Evolutionary conservation across 805 yeast genomes (phyloP).

Genomic region (Grigorovia transvaalensis): DNA sequence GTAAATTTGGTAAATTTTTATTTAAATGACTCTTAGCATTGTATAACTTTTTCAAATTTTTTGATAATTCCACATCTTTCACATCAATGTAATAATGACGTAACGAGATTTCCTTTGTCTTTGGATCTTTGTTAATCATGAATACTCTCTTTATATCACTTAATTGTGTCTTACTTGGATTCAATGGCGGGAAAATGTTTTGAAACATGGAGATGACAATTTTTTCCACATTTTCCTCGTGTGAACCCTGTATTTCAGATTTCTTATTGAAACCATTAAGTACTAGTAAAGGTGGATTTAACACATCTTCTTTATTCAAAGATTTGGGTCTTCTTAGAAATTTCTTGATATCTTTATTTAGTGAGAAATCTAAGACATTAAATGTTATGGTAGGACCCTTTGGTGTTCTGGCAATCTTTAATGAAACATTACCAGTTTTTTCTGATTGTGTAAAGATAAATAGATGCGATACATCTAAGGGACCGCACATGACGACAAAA

Average conservation of each 20-base stretch:
- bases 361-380: conserved; percentile 62
- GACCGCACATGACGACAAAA: conserved; percentile 97
- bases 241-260: conserved; percentile 4
- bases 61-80: conserved; percentile 67
- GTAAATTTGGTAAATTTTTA: conserved; percentile 61
- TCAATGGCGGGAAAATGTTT: conserved; percentile 90
- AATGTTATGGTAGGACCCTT: conserved; percentile 91
- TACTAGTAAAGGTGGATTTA: conserved; percentile 81
- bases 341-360: conserved; percentile 68
- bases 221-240: conserved; percentile 55
- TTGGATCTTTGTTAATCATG: conserved; percentile 63
- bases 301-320: conserved; percentile 54
- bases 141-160: conserved; percentile 72
- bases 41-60: conserved; percentile 61
- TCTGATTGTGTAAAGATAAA: conserved; percentile 78
- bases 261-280: conserved; percentile 68
- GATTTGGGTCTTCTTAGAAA: conserved; percentile 73
- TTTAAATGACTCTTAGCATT: conserved; percentile 49
- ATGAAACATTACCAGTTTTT: conserved; percentile 64
- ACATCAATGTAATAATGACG: conserved; percentile 88
- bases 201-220: conserved; percentile 83
- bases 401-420: conserved; percentile 80
- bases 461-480: conserved; percentile 82
- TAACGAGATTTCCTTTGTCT: conserved; percentile 64
- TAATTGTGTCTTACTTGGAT: conserved; percentile 72